phyloP scores from a whole-genome alignment of 2,329 filamentous ascomycete genomes.

The Trichoderma afroharzianum region DNA sequence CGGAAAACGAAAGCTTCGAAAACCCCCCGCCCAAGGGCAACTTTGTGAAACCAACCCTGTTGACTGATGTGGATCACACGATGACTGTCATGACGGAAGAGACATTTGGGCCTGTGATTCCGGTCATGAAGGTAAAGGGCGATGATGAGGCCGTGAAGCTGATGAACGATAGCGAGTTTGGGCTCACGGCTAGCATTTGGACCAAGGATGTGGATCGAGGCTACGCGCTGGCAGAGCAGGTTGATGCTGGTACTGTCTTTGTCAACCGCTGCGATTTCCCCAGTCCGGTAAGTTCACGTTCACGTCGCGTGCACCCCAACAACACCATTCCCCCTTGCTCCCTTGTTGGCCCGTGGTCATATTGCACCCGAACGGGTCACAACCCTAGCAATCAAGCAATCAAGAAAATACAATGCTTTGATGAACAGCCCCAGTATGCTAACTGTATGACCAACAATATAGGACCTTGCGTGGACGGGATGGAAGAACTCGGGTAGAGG shows the following conservation, averaged over 20 bases:
- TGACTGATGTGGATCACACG: conserved; percentile 73
- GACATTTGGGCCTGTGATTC: conserved; percentile 91
- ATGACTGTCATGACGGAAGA: conserved; percentile 92
- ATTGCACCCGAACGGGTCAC: neutral
- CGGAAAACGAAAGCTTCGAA: conserved; percentile 73
- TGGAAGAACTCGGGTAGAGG: conserved; percentile 97
- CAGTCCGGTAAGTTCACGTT: conserved; percentile 67
- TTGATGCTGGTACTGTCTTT: conserved; percentile 94
- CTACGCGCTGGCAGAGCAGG: conserved; percentile 70
- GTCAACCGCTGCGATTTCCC: conserved; percentile 93
- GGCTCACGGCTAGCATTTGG: conserved; percentile 95
- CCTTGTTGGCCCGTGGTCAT: neutral
- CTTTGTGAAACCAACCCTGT: conserved; percentile 80
- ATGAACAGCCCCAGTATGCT: conserved; percentile 18
- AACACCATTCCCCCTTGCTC: neutral
- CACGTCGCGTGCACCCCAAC: neutral
- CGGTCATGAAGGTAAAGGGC: conserved; percentile 77
- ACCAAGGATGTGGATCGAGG: conserved; percentile 78
- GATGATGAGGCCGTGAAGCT: conserved; percentile 77
- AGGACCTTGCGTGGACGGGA: conserved; percentile 94
- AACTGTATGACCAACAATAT: conserved; percentile 9
- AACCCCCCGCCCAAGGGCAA: conserved; percentile 75
- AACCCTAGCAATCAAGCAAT: neutral
- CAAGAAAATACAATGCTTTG: neutral
- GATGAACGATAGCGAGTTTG: conserved; percentile 96